A percentile compares a stretch with the other conserved stretches of the same genome.
Conservation (phyloP, 2,329 filamentous ascomycete genomes). For the Aurifilum marmelostoma region DNA sequence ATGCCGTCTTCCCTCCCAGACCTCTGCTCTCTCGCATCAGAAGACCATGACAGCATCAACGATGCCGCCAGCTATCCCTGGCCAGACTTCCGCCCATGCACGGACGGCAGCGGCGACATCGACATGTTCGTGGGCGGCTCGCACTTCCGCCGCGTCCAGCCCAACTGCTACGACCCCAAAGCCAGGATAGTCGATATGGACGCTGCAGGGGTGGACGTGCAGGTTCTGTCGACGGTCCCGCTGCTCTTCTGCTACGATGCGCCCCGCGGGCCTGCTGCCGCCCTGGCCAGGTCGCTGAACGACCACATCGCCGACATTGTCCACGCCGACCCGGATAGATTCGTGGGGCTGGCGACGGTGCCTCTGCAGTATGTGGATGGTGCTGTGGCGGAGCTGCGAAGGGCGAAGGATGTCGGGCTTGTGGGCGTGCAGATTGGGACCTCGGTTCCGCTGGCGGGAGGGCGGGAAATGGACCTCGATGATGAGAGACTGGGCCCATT, state of each 20-base stretch:
- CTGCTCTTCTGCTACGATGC: slow-evolving; percentile 44
- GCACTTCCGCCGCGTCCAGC: slow-evolving; percentile 41
- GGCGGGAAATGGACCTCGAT: slow-evolving; percentile 37
- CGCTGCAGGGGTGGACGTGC: slow-evolving; percentile 40
- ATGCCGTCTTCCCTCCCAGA: slow-evolving; percentile 44
- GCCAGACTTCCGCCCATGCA: slow-evolving; percentile 36
- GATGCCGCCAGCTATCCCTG: slow-evolving; percentile 35
- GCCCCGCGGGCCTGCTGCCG: slow-evolving; percentile 34
- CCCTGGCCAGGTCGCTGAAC: slow-evolving; percentile 39
- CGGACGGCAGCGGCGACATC: slow-evolving; percentile 33
- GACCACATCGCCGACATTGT: slow-evolving; percentile 39
- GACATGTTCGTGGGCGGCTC: slow-evolving; percentile 41
- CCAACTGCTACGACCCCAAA: slow-evolving; percentile 39
- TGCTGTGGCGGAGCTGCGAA: slow-evolving; percentile 37
- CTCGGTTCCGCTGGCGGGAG: slow-evolving; percentile 32
- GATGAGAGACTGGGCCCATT: slow-evolving; percentile 37
- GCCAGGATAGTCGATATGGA: slow-evolving; percentile 40
- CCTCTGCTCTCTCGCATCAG: slow-evolving; percentile 49
- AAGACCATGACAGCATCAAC: slow-evolving; percentile 35
- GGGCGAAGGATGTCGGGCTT: slow-evolving; percentile 35
- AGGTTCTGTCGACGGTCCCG: slow-evolving; percentile 42
- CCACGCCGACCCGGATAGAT: slow-evolving; percentile 33
- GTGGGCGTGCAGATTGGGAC: slow-evolving; percentile 42
- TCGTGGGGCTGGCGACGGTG: slow-evolving; percentile 41
- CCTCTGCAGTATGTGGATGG: slow-evolving; percentile 38